A percentile compares a stretch with the other conserved stretches of the same genome.
phyloP scores from a whole-genome alignment of 164 flowering plant species.

The Stephania cephalantha region DNA sequence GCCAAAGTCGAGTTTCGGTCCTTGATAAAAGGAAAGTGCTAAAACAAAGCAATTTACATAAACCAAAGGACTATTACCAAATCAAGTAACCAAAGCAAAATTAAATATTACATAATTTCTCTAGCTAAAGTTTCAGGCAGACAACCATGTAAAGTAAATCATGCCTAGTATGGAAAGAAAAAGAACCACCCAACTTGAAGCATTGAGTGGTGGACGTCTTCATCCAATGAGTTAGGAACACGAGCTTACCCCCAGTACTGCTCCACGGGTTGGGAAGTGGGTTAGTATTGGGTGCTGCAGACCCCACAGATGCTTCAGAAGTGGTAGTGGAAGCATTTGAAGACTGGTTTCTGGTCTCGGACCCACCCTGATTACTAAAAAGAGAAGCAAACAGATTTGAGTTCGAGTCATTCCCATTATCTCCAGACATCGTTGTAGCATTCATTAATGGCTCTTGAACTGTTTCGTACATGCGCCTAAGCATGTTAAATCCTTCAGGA shows the following conservation, averaged over 20 bases:
- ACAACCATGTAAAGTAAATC: not conserved
- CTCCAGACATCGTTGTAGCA: slow-evolving; percentile 82
- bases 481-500: slow-evolving; percentile 96
- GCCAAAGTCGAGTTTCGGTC: too few relatives aligned
- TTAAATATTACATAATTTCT: not conserved
- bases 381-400: slow-evolving; percentile 84
- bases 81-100: not conserved
- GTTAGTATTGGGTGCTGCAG: slow-evolving; percentile 67
- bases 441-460: slow-evolving; percentile 92
- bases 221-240: not conserved
- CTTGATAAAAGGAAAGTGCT: too few relatives aligned
- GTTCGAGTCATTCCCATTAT: slow-evolving; percentile 42
- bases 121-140: not conserved
- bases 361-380: slow-evolving; percentile 54
- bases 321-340: slow-evolving; percentile 41
- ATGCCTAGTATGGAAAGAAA: too few relatives aligned
- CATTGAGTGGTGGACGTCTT: not conserved
- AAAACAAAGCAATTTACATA: too few relatives aligned
- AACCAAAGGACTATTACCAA: too few relatives aligned
- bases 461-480: slow-evolving; percentile 97
- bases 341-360: slow-evolving; percentile 32
- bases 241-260: slow-evolving; percentile 31
- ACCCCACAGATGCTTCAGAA: slow-evolving; percentile 42
- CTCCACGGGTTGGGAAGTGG: slow-evolving; percentile 95
- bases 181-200: not conserved